phyloP scores from a whole-genome alignment of 257 asterid species.

The Ilex aquifolium region DNA sequence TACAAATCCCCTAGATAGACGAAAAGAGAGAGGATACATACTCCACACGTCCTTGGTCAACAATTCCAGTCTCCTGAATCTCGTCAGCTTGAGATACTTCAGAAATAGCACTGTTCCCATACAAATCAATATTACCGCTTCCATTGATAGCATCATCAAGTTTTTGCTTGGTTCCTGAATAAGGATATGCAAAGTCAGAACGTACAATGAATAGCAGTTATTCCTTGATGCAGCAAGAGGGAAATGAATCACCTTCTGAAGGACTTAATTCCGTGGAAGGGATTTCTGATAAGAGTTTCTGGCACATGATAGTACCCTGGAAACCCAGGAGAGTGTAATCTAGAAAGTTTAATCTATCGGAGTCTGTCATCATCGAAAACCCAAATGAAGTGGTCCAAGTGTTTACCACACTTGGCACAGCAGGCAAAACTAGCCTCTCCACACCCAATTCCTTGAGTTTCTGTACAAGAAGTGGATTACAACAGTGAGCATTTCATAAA shows the following conservation, averaged over 20 bases:
- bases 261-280: constrained; percentile 21
- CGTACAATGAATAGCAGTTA: not conserved
- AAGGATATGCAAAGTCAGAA: constrained; percentile 4
- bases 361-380: constrained; percentile 51
- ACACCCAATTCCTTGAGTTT: constrained; percentile 64
- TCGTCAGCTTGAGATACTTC: constrained; percentile 40
- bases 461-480: constrained; percentile 30
- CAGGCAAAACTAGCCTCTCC: constrained; percentile 84
- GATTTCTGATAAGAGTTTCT: constrained; percentile 35
- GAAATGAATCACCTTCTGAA: constrained; percentile 30
- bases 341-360: constrained; percentile 54
- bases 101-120: constrained; percentile 27
- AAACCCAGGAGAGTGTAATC: constrained; percentile 61
- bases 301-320: constrained; percentile 77
- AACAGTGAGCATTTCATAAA: not conserved
- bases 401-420: constrained; percentile 51
- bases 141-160: constrained; percentile 12
- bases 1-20: not conserved
- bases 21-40: constrained; percentile 19
- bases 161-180: constrained; percentile 35
- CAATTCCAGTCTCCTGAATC: constrained; percentile 21
- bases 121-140: constrained; percentile 20
- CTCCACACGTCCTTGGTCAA: constrained; percentile 38
- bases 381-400: constrained; percentile 82
- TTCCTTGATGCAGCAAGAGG: not conserved